Base-by-base conservation (phyloP, 2,329 filamentous ascomycete genomes). In the Stachybotrys echinatus region DNA sequence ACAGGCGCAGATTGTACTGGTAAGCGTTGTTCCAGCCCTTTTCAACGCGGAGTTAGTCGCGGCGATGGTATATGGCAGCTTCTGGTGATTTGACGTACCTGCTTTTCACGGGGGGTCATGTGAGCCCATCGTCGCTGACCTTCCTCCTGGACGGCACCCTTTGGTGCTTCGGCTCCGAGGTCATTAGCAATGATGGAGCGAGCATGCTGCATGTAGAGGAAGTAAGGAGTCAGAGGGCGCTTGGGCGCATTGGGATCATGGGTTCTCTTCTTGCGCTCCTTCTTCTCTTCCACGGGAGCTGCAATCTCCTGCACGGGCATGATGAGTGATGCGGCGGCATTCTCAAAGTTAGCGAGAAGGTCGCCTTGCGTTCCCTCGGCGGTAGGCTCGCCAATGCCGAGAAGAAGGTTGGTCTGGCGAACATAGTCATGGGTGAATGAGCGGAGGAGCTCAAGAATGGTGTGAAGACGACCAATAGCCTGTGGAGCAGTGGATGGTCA, bases 231-330 rank as follows among this genome's bases (percentile, higher is more conserved):
- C 64, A 96, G 71, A 8, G 92, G 92, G 47, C 92, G 85, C 81
- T 96, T 97, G 52, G 92, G 92, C 6, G 92, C 92, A 68, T 96
- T 95, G 58, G 92, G 92, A 67, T 97, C 92, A 63, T 88, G 85
- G 40, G 84, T 84, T 54, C 85, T 83, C 77, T 92, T 92, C 80
- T 94, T 92, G 70, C 88, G 86, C 79, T 94, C 91, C 79, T 91
- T 91, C 80, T 90, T 88, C 67, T 84, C 83, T 62, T 84, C 80
- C 10, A 74, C 79, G 1, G 70, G 72, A 21, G 77, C 76, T 12
- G 68, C 69, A 23, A 65, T 58, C 48, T 70, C 60, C 40, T 67
- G 58, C 47, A 68, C 55, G 19, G 73, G 65, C 47, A 71, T 66
- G n/a, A 75, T 70, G 47, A 76, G 65, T 58, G 71, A 68, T 50